A percentile compares a stretch with the other conserved stretches of the same genome.
These are phyloP conservation scores for Letharia columbiana DNA, from an alignment of 495 filamentous ascomycete species.

Conservation along the genomic window DNA sequence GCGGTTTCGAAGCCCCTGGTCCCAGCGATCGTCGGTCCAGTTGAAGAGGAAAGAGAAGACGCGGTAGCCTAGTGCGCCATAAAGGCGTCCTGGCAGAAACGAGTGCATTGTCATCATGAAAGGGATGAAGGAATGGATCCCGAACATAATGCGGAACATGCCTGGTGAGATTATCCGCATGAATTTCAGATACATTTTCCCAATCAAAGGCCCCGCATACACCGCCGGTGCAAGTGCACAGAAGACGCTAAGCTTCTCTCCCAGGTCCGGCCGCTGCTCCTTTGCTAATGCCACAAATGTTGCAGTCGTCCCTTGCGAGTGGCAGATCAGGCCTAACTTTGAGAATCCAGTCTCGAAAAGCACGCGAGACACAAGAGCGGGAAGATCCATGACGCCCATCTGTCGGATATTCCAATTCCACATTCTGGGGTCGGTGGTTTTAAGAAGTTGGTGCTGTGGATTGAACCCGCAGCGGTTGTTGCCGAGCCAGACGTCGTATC, in stretches of 20 bases:
- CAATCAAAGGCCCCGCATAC: constrained; percentile 80
- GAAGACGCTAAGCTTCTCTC: constrained; percentile 78
- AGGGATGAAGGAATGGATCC: constrained; percentile 91
- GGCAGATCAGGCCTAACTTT: constrained; percentile 74
- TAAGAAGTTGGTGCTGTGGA: constrained; percentile 64
- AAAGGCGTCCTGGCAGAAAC: constrained; percentile 54
- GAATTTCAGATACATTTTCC: constrained; percentile 86
- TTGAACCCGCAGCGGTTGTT: constrained; percentile 87
- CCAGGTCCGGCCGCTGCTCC: constrained; percentile 83
- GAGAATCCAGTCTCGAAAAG: constrained; percentile 73
- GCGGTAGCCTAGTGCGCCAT: constrained; percentile 79
- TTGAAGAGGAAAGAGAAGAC: constrained; percentile 87
- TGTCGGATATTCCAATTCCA: constrained; percentile 96
- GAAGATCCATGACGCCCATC: constrained; percentile 86
- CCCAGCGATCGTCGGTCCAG: constrained; percentile 85
- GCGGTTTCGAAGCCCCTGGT: constrained; percentile 65
- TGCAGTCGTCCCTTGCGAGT: constrained; percentile 89
- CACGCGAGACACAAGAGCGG: constrained; percentile 77
- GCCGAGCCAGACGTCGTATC: constrained; percentile 96
- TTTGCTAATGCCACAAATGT: constrained; percentile 85
- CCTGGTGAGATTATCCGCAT: constrained; percentile 70
- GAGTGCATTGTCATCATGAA: constrained; percentile 84
- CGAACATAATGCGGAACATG: constrained; percentile 77
- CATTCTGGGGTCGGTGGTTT: constrained; percentile 76
- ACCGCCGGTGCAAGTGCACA: constrained; percentile 88